A percentile compares a stretch with the other conserved stretches of the same genome.
Evolutionary conservation across 805 yeast species (phyloP).

Genomic region (Nakazawaea populi): DNA sequence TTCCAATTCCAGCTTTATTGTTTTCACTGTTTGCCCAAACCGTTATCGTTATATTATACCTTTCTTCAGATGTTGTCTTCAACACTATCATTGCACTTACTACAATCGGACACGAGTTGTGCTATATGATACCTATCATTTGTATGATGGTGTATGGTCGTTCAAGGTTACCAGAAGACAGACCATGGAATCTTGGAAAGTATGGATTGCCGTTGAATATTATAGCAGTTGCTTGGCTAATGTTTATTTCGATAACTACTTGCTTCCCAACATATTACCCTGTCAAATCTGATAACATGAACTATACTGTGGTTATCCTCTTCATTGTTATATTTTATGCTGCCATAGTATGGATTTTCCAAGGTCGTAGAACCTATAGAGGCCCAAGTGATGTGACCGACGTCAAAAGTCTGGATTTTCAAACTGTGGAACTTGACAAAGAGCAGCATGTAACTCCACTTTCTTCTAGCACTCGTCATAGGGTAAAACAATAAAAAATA

Average conservation of each 20-base stretch:
- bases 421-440: background rate
- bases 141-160: conserved; percentile 19
- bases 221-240: conserved; percentile 17
- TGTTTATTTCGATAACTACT: conserved; percentile 18
- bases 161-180: conserved; percentile 14
- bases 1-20: conserved; percentile 22
- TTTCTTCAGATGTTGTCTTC: conserved; percentile 26
- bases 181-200: conserved; percentile 21
- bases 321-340: conserved; percentile 19
- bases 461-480: too few species aligned
- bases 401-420: background rate
- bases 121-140: conserved; percentile 25
- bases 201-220: conserved; percentile 16
- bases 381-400: conserved; percentile 18
- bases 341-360: conserved; percentile 18
- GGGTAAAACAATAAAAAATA: too few species aligned
- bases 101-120: conserved; percentile 26
- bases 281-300: conserved; percentile 20
- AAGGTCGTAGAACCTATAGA: conserved; percentile 20
- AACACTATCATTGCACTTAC: conserved; percentile 26
- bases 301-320: conserved; percentile 21
- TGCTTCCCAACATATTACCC: conserved; percentile 21
- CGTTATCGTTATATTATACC: conserved; percentile 23
- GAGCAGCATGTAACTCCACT: too few species aligned
- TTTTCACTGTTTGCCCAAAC: conserved; percentile 20